Evolutionary conservation across 148 eudicot species (phyloP), one percentile per base, ranked within the genome.

Genomic region (Diospyros kaki): DNA sequence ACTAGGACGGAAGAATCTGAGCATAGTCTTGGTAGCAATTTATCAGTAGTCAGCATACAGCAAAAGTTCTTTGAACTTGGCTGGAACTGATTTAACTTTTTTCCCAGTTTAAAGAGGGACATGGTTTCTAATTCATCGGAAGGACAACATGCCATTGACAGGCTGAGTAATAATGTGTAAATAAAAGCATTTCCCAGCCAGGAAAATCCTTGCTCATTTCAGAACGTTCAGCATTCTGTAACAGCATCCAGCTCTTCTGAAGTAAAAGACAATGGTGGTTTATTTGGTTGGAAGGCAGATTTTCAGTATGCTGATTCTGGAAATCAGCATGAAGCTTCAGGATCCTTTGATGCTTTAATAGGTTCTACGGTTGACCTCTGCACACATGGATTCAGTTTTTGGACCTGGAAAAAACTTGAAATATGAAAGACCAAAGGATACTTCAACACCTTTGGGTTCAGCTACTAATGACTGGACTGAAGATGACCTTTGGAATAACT

Each of bases 281-380:
- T 81, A 15, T 86, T 94, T 79, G 89, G 83, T 76, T 95, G 98
- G 98, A 83, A 87, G 71, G 94, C 94, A 11, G 96, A 92, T 79
- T 95, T 95, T 82, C 96, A 89, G 67, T 82, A 87, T 74, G 84
- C 91, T 65, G 75, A 68, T 76, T 76, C 81, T 64, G 74, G 63
- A 17, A 73, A 58, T 76, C 71, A 75, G 68, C 75, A 44, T 6
- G 69, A 73, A 52, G 81, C 64, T 71, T 59, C 79, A 41, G 45
- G 59, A 71, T 45, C 79, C 18, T 72, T 79, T 52, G 75, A 61
- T 69, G 18, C 51, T 15, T 45, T 71, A 54, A 42, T 17, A 18
- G 71, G 76, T 58, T 74, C 83, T 52, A 14, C 75, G 38, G 69
- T 70, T 79, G 88, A 85, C 77, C 72, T 78, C 79, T 38, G 76